Conservation (phyloP, 2,329 filamentous ascomycete species). For the Celoporthe dispersa region DNA sequence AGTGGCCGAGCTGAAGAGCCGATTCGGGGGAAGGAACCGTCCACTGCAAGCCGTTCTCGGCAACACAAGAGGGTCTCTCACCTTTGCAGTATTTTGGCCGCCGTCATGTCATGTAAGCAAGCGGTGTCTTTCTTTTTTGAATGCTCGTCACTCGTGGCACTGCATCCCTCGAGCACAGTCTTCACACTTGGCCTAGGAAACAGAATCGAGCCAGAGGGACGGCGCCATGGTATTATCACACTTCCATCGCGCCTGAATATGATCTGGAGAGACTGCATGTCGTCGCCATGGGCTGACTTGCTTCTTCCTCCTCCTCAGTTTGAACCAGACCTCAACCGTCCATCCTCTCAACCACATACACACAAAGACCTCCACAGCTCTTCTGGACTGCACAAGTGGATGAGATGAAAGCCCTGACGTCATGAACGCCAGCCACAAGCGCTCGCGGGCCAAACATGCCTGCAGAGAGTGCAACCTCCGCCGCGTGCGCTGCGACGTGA, state of each 20-base stretch:
- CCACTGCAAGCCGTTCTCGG: not conserved
- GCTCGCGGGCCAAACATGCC: slow-evolving; percentile 33
- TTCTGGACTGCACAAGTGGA: too few relatives aligned
- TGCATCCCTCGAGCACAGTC: too few relatives aligned
- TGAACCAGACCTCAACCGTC: too few relatives aligned
- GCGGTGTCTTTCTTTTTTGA: not conserved
- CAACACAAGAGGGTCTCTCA: not conserved
- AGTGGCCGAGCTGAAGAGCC: not conserved
- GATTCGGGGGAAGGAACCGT: not conserved
- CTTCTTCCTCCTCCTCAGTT: not conserved
- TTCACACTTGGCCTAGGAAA: not conserved
- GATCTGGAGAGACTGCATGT: not conserved
- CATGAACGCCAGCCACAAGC: slow-evolving; percentile 27
- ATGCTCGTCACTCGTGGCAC: too few relatives aligned
- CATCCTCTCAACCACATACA: too few relatives aligned
- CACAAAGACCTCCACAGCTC: too few relatives aligned
- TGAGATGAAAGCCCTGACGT: not conserved
- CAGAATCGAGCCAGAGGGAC: not conserved
- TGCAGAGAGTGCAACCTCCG: slow-evolving; percentile 34
- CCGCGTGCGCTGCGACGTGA: slow-evolving; percentile 33
- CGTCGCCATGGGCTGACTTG: not conserved
- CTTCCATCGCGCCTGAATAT: not conserved
- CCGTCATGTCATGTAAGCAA: not conserved
- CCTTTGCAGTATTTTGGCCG: too few relatives aligned
- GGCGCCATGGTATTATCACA: not conserved